Base-by-base conservation (phyloP, 2,329 filamentous ascomycete species). In the Sarocladium strictum region DNA sequence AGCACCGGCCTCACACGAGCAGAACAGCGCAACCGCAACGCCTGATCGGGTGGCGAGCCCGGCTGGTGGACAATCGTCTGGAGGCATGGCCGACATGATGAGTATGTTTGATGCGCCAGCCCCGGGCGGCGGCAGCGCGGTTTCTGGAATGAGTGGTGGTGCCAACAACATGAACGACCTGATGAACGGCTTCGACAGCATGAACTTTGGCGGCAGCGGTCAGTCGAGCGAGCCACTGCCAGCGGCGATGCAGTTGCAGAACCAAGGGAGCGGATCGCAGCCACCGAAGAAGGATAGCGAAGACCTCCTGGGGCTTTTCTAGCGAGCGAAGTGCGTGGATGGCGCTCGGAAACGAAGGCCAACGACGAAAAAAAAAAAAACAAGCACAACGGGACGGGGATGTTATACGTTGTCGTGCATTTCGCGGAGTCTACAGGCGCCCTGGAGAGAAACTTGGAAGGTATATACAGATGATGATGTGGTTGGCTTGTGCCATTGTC, bases 141-240 rank as follows among this genome's bases (percentile, higher is more conserved):
- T 69, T 55, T 62, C 54, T 54, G 66, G 53, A 63, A 67, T 50
- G 50, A 11, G 32, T 19, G 62, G 66, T 5, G 61, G 64, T 24
- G 72, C 72, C 63, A 79, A 79, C 69, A 89, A 85, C 54, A 81
- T 96, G 77, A 89, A 89, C 60, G 92, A 97, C 70, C 74, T 99
- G 64, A 87, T 97, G 77, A 90, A 90, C 65, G 92, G 92, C 1
- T 95, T 99, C 66, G 89, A 85, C 26, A 84, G 84, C 3, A 76
- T 99, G 73, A 85, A 90, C 71, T 76, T 99, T 65, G 81, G 84
- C 47, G 83, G 81, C 38, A 23, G 32, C 14, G 72, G 74, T 23
- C 61, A 64, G 51, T 59, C 64, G 15, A 81, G 76, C 59, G 81
- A 85, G 60, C 83, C 87, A 17, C 79, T 87, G 29, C 85, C 87